Evolutionary conservation across 345 rosid species (phyloP).

Genomic region (Eutrema yunnanense): DNA sequence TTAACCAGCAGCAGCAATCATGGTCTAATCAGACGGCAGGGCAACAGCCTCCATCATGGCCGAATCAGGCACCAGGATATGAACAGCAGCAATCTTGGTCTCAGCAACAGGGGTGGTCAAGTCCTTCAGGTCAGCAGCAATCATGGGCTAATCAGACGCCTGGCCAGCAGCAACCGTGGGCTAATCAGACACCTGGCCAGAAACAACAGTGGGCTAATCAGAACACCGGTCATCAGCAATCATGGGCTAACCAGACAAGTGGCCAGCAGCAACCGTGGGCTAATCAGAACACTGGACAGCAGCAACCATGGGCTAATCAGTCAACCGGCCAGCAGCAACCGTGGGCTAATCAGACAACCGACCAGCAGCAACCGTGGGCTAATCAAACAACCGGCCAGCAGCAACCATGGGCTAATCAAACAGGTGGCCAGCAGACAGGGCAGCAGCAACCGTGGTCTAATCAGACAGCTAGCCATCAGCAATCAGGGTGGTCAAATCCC

Average conservation of each 20-base stretch:
- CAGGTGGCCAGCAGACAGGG: conserved; percentile 15
- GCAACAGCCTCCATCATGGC: conserved; percentile 27
- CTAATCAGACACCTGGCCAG: not conserved
- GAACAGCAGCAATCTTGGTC: conserved; percentile 28
- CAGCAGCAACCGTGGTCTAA: conserved; percentile 23
- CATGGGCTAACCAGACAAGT: conserved; percentile 1
- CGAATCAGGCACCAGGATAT: conserved; percentile 19
- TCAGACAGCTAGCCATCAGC: conserved; percentile 28
- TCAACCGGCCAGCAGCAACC: conserved; percentile 11
- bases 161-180: conserved; percentile 2
- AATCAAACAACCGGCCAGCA: conserved; percentile 16
- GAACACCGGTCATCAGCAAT: not conserved
- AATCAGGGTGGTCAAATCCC: conserved; percentile 18
- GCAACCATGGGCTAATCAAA: conserved; percentile 11
- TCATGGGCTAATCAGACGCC: conserved; percentile 2
- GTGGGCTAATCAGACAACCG: conserved; percentile 19
- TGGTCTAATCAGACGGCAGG: conserved; percentile 21
- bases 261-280: conserved; percentile 25
- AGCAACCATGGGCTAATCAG: conserved; percentile 1
- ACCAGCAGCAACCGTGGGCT: conserved; percentile 1
- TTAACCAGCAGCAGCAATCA: conserved; percentile 27
- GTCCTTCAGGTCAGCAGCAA: conserved; percentile 17
- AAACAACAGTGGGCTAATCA: conserved; percentile 9
- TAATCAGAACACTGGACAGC: not conserved
- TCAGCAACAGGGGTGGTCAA: conserved; percentile 24